These are phyloP conservation scores for Kockiozyma suomiensis DNA, from an alignment of 805 yeast genomes.

Conservation along the genomic window DNA sequence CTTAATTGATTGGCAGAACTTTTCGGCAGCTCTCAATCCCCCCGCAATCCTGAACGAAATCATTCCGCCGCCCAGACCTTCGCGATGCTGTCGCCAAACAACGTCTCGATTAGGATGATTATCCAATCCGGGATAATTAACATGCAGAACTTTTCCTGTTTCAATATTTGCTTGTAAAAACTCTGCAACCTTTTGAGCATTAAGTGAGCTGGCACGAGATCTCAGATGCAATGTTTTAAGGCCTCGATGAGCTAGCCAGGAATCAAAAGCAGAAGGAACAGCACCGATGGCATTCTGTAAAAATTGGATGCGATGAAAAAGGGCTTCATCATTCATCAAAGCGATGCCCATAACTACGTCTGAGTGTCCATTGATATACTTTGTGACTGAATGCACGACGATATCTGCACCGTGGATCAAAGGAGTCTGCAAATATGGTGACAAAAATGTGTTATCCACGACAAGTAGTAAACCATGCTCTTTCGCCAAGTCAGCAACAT, in stretches of 20 bases:
- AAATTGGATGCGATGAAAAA: slow-evolving; percentile 68
- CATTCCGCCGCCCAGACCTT: slow-evolving; percentile 90
- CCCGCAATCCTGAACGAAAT: slow-evolving; percentile 84
- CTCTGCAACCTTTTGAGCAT: slow-evolving; percentile 72
- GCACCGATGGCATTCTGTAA: slow-evolving; percentile 89
- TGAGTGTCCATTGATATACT: slow-evolving; percentile 89
- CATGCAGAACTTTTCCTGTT: slow-evolving; percentile 59
- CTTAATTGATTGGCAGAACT: slow-evolving; percentile 72
- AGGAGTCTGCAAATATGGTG: slow-evolving; percentile 87
- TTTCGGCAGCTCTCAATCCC: slow-evolving; percentile 74
- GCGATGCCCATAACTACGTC: slow-evolving; percentile 87
- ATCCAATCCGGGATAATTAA: slow-evolving; percentile 82
- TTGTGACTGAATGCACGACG: slow-evolving; percentile 86
- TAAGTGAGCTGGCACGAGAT: slow-evolving; percentile 64
- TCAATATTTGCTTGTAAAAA: slow-evolving; percentile 48
- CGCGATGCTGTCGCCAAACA: slow-evolving; percentile 75
- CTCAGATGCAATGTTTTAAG: slow-evolving; percentile 83
- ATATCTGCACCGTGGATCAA: slow-evolving; percentile 81
- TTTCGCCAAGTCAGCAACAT: slow-evolving; percentile 59
- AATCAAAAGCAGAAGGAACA: slow-evolving; percentile 85
- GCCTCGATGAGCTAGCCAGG: slow-evolving; percentile 93
- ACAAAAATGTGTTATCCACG: slow-evolving; percentile 86
- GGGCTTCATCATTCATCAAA: slow-evolving; percentile 63
- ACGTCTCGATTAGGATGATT: slow-evolving; percentile 53
- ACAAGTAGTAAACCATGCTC: slow-evolving; percentile 56